Conservation (phyloP, 1,139 yeast genomes). For the Ogataea hybrid region DNA sequence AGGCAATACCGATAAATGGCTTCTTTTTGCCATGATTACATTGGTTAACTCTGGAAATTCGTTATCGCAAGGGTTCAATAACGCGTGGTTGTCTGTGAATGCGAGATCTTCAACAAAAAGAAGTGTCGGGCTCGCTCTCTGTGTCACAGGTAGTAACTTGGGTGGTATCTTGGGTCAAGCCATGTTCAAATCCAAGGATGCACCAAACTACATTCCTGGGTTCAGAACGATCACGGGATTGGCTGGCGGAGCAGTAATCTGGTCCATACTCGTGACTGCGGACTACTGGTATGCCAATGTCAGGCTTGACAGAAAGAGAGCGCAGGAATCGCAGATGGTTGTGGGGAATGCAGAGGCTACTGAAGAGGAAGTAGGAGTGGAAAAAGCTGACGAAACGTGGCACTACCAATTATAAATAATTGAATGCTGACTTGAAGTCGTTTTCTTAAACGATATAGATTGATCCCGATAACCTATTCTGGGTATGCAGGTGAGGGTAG, state of each 20-base stretch:
- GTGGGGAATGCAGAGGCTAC: conserved; percentile 2
- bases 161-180: conserved; percentile 57
- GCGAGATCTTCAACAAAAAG: conserved; percentile 51
- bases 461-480: conserved; percentile 1
- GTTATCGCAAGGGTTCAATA: conserved; percentile 1
- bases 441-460: conserved; percentile 1
- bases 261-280: conserved; percentile 1
- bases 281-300: conserved; percentile 1
- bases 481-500: conserved; percentile 2
- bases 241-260: conserved; percentile 30
- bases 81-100: conserved; percentile 9
- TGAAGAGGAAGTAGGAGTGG: conserved; percentile 1
- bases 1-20: conserved; percentile 1
- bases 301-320: conserved; percentile 1
- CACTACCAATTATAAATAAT: conserved; percentile 1
- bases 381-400: conserved; percentile 1
- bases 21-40: conserved; percentile 1
- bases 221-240: conserved; percentile 47
- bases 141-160: conserved; percentile 53
- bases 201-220: conserved; percentile 53
- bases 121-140: conserved; percentile 45
- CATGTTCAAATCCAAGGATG: conserved; percentile 49
- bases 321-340: conserved; percentile 2
- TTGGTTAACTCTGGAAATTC: conserved; percentile 1
- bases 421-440: conserved; percentile 1